A percentile compares a stretch with the other conserved stretches of the same genome.
Conservation (phyloP, 108 stramenopile genomes). For the Conticribra weissflogii region DNA sequence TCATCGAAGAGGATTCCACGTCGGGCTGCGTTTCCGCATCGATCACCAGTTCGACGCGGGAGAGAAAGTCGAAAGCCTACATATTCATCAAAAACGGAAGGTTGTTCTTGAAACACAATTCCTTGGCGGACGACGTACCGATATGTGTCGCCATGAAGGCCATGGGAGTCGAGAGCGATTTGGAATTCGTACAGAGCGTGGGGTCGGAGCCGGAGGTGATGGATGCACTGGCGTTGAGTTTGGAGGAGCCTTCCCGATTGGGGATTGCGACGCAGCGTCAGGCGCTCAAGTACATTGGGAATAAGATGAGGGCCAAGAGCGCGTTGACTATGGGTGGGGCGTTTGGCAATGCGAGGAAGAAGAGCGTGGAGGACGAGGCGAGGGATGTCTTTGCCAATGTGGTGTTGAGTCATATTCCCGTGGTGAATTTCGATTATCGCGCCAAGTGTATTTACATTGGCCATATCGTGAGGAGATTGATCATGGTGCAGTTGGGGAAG, state of each 20-base stretch:
- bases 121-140: slow-evolving; percentile 97
- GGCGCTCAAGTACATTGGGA: slow-evolving; percentile 91
- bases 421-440: slow-evolving; percentile 89
- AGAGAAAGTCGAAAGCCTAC: slow-evolving; percentile 92
- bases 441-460: slow-evolving; percentile 93
- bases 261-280: slow-evolving; percentile 93
- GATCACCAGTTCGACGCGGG: slow-evolving; percentile 94
- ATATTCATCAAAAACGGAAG: slow-evolving; percentile 86
- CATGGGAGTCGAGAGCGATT: slow-evolving; percentile 95
- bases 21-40: slow-evolving; percentile 86
- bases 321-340: slow-evolving; percentile 32
- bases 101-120: slow-evolving; percentile 96
- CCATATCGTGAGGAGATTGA: slow-evolving; percentile 92
- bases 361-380: slow-evolving; percentile 93
- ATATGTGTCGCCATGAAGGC: slow-evolving; percentile 95
- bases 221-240: slow-evolving; percentile 84
- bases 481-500: slow-evolving; percentile 89
- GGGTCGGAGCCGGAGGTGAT: slow-evolving; percentile 91
- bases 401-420: slow-evolving; percentile 95
- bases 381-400: slow-evolving; percentile 95
- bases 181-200: slow-evolving; percentile 97
- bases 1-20: slow-evolving; percentile 90
- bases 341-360: slow-evolving; percentile 54
- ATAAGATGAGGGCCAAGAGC: slow-evolving; percentile 85
- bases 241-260: slow-evolving; percentile 89